Percentiles rank a stretch among this genome's conserved stretches.
These are phyloP conservation scores for Heliocybe sulcata DNA, from an alignment of 1,284 basidiomycete species.

Conservation along the genomic window DNA sequence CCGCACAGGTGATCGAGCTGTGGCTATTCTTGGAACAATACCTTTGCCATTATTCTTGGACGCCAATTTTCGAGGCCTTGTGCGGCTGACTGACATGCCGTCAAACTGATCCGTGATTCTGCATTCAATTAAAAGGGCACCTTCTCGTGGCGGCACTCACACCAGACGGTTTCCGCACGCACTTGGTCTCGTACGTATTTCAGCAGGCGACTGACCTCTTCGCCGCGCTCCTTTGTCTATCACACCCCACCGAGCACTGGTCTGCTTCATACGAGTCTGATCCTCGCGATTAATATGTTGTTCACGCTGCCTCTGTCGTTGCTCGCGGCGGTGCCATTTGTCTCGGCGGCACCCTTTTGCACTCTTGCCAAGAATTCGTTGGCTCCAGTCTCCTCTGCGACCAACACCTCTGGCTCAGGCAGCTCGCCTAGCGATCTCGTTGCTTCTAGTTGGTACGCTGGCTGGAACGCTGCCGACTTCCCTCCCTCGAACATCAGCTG, in stretches of 20 bases:
- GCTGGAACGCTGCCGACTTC: conserved; percentile 46
- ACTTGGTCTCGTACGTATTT: neutral
- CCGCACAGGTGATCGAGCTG: neutral
- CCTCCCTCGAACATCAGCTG: conserved; percentile 46
- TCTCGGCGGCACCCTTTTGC: neutral
- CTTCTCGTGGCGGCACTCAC: neutral
- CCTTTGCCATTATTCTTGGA: neutral
- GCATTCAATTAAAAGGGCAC: neutral
- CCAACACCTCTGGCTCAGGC: neutral
- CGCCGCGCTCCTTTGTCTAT: neutral
- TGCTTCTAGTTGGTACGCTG: conserved; percentile 55
- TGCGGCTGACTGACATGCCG: neutral
- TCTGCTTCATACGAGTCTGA: neutral
- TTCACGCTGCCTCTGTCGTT: neutral
- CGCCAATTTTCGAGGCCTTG: neutral
- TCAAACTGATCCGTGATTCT: neutral
- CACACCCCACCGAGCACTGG: neutral
- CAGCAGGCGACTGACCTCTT: neutral
- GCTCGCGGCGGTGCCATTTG: neutral
- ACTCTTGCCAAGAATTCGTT: neutral
- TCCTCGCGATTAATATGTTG: neutral
- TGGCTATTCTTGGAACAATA: neutral
- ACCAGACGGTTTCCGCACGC: neutral
- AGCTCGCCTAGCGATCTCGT: conserved; percentile 16
- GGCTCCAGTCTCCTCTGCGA: neutral